phyloP scores from a whole-genome alignment of 306 rosid species.

The Acmispon strigosus region DNA sequence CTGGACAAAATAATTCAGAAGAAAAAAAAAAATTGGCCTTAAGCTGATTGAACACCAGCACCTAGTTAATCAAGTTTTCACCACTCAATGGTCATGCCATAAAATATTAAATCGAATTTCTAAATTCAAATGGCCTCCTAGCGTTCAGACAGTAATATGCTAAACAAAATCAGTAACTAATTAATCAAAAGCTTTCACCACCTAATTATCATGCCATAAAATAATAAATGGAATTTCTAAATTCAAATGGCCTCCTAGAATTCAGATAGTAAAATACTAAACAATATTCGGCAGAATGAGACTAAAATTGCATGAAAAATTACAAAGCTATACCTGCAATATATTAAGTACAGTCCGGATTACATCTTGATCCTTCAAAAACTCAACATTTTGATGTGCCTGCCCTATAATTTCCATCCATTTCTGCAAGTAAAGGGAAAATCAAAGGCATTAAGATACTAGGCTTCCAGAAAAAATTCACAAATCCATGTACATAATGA shows the following conservation, averaged over 20 bases:
- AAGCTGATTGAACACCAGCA: neutral
- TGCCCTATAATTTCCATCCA: slow-evolving; percentile 93
- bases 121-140: neutral
- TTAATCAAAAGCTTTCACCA: neutral
- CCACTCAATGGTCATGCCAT: neutral
- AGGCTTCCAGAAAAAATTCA: neutral
- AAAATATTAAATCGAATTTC: neutral
- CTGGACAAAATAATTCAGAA: neutral
- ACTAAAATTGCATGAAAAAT: neutral
- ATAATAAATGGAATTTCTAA: neutral
- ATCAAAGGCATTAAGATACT: neutral
- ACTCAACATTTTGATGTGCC: slow-evolving; percentile 84
- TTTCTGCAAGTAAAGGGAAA: slow-evolving; percentile 43
- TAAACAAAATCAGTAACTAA: neutral
- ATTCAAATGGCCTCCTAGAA: neutral
- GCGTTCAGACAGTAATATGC: neutral
- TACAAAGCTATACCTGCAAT: slow-evolving; percentile 57
- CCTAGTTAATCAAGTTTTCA: no score
- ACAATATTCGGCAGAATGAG: neutral
- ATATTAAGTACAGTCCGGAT: slow-evolving; percentile 91
- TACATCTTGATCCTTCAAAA: slow-evolving; percentile 82
- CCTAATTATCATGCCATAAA: neutral
- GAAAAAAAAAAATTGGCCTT: neutral
- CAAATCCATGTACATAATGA: neutral
- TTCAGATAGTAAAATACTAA: neutral